A percentile compares a stretch with the other conserved stretches of the same genome.
phyloP scores from a whole-genome alignment of 2,329 filamentous ascomycete species.

The Calonectria ilicicola region DNA sequence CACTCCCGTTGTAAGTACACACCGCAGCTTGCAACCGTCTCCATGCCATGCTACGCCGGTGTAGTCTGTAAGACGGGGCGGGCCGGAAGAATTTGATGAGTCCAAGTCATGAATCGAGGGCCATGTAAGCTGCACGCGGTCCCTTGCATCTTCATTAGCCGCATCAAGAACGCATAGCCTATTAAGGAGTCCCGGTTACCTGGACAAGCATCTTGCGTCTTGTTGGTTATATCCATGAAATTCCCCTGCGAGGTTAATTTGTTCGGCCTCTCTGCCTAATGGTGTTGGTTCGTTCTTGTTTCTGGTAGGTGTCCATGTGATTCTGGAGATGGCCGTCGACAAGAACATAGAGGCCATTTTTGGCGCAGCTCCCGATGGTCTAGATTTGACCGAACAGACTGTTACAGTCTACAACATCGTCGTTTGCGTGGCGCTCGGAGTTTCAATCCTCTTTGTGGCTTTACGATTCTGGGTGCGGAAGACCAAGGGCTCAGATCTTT shows the following conservation, averaged over 20 bases:
- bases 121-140: background rate
- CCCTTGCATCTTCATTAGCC: slow-evolving; percentile 14
- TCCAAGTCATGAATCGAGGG: background rate
- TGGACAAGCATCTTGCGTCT: slow-evolving; percentile 1
- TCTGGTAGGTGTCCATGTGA: background rate
- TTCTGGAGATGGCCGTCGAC: slow-evolving; percentile 16
- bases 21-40: background rate
- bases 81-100: slow-evolving; percentile 12
- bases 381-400: slow-evolving; percentile 14
- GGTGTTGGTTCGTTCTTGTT: slow-evolving; percentile 15
- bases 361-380: slow-evolving; percentile 11
- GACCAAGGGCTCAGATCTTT: slow-evolving; percentile 14
- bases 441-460: slow-evolving; percentile 10
- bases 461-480: slow-evolving; percentile 19
- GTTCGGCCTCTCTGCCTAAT: background rate
- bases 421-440: slow-evolving; percentile 17
- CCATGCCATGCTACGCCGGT: background rate
- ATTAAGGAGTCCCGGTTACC: slow-evolving; percentile 19
- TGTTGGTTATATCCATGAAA: background rate
- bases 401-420: slow-evolving; percentile 23
- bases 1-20: background rate
- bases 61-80: background rate
- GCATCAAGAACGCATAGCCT: background rate
- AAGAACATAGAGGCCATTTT: slow-evolving; percentile 16
- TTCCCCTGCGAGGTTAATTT: background rate